Evolutionary conservation across 2,329 filamentous ascomycete genomes (phyloP), one percentile per base, ranked within the genome.

Genomic region (Xenoacremonium recifei): DNA sequence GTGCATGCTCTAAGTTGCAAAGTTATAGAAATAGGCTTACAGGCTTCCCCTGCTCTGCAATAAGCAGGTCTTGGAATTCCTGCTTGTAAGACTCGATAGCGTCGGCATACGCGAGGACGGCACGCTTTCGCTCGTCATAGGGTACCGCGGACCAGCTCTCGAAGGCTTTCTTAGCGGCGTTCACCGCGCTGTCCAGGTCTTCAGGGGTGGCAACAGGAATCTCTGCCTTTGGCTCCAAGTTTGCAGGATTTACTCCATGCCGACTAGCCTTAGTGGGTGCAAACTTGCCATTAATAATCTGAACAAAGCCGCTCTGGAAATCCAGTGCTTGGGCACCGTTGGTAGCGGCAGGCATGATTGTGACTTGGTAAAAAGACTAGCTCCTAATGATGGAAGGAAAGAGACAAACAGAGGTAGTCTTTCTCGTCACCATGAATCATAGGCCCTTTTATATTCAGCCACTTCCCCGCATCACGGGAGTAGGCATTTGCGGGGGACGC

Each of bases 41-140:
- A 10, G 63, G 60, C 38, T 64, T 64, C 5, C 59, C 63, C 16
- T 61, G 53, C 40, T 63, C 61, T 9, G 50, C 48, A 2, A 45
- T 50, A 13, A 60, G 44, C 0, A 64, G 47, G 19, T 51, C 42
- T 3, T 47, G 39, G 18, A 64, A 57, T 2, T 56, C 45, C 6
- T 37, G 47, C 27, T 40, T 45, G 12, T 45, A 35, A 0, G 40
- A 41, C 13, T 57, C 56, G 1, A 64, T 16, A 1, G 47, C 57
- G 38, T 61, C 58, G 2, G 54, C 60, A 46, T 50, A 61, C 0
- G 49, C 47, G 4, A 53, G 20, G 1, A 64, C 35, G 7, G 51
- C 51, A 19, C 40, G 35, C 9, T 44, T 42, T 2, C 61, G 50
- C 21, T 63, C 50, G 4, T 48, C 48, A 6, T 50, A 56, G 0